Evolutionary conservation across 495 filamentous ascomycete genomes (phyloP).

Genomic region (Aspergillus ellipticus): DNA sequence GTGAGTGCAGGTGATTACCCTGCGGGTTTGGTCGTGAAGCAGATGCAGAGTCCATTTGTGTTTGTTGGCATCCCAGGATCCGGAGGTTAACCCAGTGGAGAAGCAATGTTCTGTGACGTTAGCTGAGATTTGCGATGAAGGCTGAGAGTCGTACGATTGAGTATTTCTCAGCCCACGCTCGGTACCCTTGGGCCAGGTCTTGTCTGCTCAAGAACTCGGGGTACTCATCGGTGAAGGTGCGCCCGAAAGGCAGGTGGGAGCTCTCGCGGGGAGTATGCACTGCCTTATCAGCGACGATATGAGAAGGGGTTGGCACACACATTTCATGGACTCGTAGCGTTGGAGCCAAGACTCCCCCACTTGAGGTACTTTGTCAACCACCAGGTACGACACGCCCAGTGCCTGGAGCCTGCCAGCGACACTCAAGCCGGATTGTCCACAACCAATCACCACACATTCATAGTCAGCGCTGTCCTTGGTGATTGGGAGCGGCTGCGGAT

Average conservation of each 20-base stretch:
- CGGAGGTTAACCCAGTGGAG: background rate
- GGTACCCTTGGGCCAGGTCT: background rate
- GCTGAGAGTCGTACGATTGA: background rate
- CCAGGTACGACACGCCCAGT: slow-evolving; percentile 21
- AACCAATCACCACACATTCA: slow-evolving; percentile 28
- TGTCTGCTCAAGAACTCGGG: background rate
- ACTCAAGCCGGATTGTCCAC: slow-evolving; percentile 28
- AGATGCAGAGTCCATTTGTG: background rate
- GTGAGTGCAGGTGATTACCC: background rate
- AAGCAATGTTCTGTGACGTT: background rate
- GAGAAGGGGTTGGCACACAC: background rate
- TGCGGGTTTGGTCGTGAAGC: background rate
- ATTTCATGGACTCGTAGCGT: slow-evolving; percentile 25
- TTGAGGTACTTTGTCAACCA: slow-evolving; percentile 23
- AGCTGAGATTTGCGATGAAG: background rate
- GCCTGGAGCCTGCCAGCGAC: slow-evolving; percentile 30
- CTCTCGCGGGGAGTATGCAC: background rate
- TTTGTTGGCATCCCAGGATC: background rate
- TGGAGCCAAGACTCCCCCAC: slow-evolving; percentile 29
- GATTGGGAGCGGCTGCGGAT: background rate
- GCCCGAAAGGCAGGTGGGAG: background rate
- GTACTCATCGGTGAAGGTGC: background rate
- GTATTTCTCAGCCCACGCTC: background rate
- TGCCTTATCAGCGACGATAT: background rate
- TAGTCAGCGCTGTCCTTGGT: slow-evolving; percentile 5